Evolutionary conservation across 805 yeast genomes (phyloP), one percentile per base, ranked within the genome.

Genomic region (Kodamaea nitidulidarum): DNA sequence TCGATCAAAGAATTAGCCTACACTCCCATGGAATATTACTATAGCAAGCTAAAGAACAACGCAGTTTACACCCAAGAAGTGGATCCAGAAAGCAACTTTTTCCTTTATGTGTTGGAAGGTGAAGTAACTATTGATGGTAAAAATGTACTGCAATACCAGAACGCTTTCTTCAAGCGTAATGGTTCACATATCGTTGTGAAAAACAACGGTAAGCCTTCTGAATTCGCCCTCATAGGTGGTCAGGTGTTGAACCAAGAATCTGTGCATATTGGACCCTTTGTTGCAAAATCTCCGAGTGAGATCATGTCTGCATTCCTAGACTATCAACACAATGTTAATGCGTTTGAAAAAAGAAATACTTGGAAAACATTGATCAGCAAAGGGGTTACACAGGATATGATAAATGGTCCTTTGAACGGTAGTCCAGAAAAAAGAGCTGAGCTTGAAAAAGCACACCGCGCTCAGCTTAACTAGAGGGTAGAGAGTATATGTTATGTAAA

Each of bases 211-310:
- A 32, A 30, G 15, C 40, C 40, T 17, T 24, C 87, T 2, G 79
- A 81, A 47, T 80, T 87, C 53, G 80, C 83, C 3, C 46, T 87
- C n/a, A 68, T 87, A 46, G 93, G 88, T 25, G 96, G 95, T 40
- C 61, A 84, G 55, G 74, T 75, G 15, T 64, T 86, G 40, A 75
- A 85, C 49, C 95, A 88, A 64, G 76, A 78, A 15, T 71, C 84
- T 39, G 84, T 87, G 22, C 96, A 88, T 56, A 83, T 87, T 56
- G 97, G 96, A 12, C 96, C 96, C 10, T 90, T 88, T 55, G 96
- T 88, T 15, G 91, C 85, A 45, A 76, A 84, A 6, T 64, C 82
- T 15, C 70, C 71, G 39, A 83, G 78, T 36, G 77, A 76, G 46
- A 81, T 88, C 43, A 71, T 77, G 46, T 63, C 83, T 49, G 95